Conservation (phyloP, 2,329 filamentous ascomycete genomes). For the Curvularia lunata region DNA sequence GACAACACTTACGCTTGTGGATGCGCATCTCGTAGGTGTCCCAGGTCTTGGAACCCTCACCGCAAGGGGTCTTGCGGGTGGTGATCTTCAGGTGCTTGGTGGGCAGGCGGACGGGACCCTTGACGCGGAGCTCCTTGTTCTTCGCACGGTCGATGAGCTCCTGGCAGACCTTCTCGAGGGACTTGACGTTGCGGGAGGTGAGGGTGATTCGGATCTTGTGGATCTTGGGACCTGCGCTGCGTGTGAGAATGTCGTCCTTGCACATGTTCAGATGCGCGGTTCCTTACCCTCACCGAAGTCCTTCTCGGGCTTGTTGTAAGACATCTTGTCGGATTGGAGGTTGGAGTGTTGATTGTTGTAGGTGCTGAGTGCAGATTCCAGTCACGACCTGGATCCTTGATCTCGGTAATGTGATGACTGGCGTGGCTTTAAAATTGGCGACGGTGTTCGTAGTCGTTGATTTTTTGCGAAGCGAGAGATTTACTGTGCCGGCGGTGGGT, state of each 20-base stretch:
- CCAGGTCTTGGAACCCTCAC: slow-evolving; percentile 99
- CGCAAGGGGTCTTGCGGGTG: slow-evolving; percentile 98
- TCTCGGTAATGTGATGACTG: slow-evolving; percentile 63
- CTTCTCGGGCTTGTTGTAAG: slow-evolving; percentile 84
- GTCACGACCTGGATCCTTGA: slow-evolving; percentile 56
- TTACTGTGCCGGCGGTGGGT: slow-evolving; percentile 17
- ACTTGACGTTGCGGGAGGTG: slow-evolving; percentile 89
- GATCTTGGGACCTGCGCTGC: slow-evolving; percentile 10
- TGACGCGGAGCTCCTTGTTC: slow-evolving; percentile 97
- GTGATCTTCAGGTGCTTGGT: slow-evolving; percentile 97
- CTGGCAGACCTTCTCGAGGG: slow-evolving; percentile 88
- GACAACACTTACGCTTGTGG: slow-evolving; percentile 76
- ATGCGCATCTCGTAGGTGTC: slow-evolving; percentile 99
- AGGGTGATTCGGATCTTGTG: slow-evolving; percentile 88
- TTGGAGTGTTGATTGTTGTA: slow-evolving; percentile 28
- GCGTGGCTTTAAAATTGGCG: slow-evolving; percentile 40
- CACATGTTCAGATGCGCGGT: not conserved
- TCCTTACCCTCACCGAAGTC: slow-evolving; percentile 75
- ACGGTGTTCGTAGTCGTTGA: slow-evolving; percentile 38
- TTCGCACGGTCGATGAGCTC: slow-evolving; percentile 99
- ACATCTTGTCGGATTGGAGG: slow-evolving; percentile 36
- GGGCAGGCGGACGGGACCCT: slow-evolving; percentile 96
- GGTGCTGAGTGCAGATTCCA: slow-evolving; percentile 41
- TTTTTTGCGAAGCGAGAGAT: not conserved
- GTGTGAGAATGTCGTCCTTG: not conserved